Conservation (phyloP, 345 rosid species). For the Bruguiera sexangula region DNA sequence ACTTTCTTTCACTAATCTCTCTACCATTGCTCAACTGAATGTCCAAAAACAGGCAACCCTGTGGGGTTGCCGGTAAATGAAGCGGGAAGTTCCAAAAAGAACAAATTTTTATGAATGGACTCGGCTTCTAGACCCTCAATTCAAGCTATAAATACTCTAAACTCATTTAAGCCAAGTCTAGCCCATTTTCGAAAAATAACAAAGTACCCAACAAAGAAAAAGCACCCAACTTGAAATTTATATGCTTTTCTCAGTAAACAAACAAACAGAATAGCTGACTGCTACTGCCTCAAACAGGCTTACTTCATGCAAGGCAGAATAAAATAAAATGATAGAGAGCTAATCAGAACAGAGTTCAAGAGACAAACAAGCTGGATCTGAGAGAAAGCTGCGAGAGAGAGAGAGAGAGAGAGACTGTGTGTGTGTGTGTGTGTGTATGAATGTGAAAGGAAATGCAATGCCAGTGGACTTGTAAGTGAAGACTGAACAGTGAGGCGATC, state of each 20-base stretch:
- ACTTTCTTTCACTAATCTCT: background rate
- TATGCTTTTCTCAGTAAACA: constrained; percentile 11
- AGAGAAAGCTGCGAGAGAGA: constrained; percentile 14
- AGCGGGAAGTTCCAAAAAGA: background rate
- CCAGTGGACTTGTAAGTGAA: background rate
- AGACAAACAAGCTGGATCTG: constrained; percentile 61
- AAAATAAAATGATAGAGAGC: background rate
- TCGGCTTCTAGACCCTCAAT: background rate
- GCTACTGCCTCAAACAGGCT: constrained; percentile 9
- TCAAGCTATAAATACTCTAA: background rate
- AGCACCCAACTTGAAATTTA: constrained; percentile 14
- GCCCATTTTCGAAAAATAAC: background rate
- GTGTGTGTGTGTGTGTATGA: background rate
- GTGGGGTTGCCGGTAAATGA: background rate
- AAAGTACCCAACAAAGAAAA: constrained; percentile 3
- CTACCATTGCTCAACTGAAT: background rate
- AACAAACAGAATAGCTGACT: constrained; percentile 10
- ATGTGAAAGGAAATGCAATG: constrained; percentile 14
- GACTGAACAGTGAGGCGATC: background rate
- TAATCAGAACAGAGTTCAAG: constrained; percentile 5
- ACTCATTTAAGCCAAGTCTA: background rate
- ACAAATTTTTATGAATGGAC: background rate
- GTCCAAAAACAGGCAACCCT: background rate
- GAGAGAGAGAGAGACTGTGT: background rate
- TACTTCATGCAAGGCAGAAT: constrained; percentile 1